Evolutionary conservation across 176 grass and related monocot species (phyloP), one percentile per base, ranked within the genome.

Genomic region (Avena sativa): DNA sequence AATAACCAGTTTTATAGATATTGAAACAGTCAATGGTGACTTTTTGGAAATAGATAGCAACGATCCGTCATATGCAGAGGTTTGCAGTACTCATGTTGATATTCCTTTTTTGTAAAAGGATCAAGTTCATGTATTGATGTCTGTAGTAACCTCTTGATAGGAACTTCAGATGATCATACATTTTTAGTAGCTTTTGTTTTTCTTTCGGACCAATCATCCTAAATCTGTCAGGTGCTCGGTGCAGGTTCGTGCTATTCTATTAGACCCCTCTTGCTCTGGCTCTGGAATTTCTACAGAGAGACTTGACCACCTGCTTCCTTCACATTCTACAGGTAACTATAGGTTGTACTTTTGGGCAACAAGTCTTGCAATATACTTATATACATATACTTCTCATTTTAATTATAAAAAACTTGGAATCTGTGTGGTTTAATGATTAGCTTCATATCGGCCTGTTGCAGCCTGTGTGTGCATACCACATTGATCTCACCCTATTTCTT

Each of bases 201-300:
- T 64, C 55, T 78, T 67, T 7, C 15, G 50, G 20, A 46, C 26
- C 16, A 58, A 34, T 28, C 74, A 46, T 56, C 19, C 11, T 90
- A 78, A 87, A 14, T 60, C 62, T 75, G 9, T 57, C 9, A 38
- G 79, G 19, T 56, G 11, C 10, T 67, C n/a, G 16, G 16, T 92
- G 74, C 76, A 98, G 93, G 85, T 96, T 55, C 89, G 44, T 73
- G 96, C 93, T 62, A 94, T 98, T 88, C 87, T 98, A 32, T 79
- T 96, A 81, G 93, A 98, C 17, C 96, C 96, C 43, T 98, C 96
- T 32, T 98, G 96, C 66, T 98, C 96, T 92, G 96, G 96, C 69
- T 98, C 96, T 87, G 93, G 96, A 80, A 96, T 92, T 32, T 93
- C 96, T 74, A 66, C 83, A 48, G 89, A 98, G 87, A 94, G 96